Base-by-base conservation (phyloP, 257 asterid genomes). In the Solanum peruvianum region DNA sequence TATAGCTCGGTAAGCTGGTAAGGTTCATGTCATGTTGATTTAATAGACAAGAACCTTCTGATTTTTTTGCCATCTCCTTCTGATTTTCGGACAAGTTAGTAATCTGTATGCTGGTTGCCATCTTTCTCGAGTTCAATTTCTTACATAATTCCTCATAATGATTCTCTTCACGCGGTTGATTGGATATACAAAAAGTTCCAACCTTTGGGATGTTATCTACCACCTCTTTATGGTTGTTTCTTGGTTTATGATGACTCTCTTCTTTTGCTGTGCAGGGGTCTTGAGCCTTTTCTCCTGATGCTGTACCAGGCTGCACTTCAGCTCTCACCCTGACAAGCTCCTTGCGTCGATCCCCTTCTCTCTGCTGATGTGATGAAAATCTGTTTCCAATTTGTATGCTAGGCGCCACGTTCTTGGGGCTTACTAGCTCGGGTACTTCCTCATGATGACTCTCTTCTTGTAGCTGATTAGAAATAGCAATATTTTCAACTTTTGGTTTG, bases 311-410 rank as follows among this genome's bases (percentile, higher is more conserved):
- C 70, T 70, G 88, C 64, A 86, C 76, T 58, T 86, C 89, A 25
- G 90, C 21, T 87, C 86, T 72, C 88, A 89, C 92, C 92, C 96
- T 95, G 86, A 27, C 11, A 27, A 78, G 41, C 9, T 39, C 72
- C 78, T 90, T 86, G 82, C 44, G 45, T 39, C 1, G 87, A 90
- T 75, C 67, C 87, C 85, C 56, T 85, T 39, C 47, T 66, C 69
- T 85, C 92, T 47, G 47, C 27, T 75, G 82, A 39, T 75, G 6
- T 39, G 56, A 39, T 3, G 33, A 41, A 21, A 39, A 1, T 23
- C 6, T 41, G 15, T 41, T 41, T 41, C 35, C 9, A 66, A 27
- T 66, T 37, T 33, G 72, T 37, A 71, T 33, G 31, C 12, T 41
- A 75, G 82, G 45, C 1, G 4, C 58, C 25, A 33, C 77, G 12